phyloP scores from a whole-genome alignment of 176 grass and related monocot species.

The Poa annua region DNA sequence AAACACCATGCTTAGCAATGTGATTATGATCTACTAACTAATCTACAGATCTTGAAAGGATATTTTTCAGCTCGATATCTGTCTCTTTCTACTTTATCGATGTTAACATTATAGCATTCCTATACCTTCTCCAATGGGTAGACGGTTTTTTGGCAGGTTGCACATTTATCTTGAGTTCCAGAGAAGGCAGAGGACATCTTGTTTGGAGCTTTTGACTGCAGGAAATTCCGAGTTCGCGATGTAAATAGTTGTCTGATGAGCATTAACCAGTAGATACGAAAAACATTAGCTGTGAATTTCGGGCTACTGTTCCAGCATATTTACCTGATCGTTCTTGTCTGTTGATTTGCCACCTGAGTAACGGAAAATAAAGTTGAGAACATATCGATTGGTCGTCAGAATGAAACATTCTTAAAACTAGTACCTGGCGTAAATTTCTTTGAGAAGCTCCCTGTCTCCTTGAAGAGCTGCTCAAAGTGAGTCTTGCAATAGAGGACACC shows the following conservation, averaged over 20 bases:
- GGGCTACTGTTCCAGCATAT: background rate
- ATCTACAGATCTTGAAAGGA: background rate
- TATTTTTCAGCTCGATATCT: background rate
- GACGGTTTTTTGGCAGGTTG: slow-evolving; percentile 89
- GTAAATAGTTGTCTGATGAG: background rate
- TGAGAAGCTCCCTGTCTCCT: slow-evolving; percentile 85
- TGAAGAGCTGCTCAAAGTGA: slow-evolving; percentile 98
- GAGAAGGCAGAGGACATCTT: slow-evolving; percentile 80
- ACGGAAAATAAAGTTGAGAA: slow-evolving; percentile 18
- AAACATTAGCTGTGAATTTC: background rate
- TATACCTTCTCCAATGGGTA: slow-evolving; percentile 94
- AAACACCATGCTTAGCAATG: background rate
- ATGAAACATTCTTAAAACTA: background rate
- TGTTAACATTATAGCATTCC: background rate
- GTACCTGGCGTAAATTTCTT: slow-evolving; percentile 72
- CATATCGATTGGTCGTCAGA: background rate
- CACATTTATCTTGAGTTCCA: slow-evolving; percentile 93
- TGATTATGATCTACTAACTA: background rate
- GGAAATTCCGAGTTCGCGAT: background rate
- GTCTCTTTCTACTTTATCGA: background rate
- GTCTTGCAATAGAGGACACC: slow-evolving; percentile 96
- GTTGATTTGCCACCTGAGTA: slow-evolving; percentile 54
- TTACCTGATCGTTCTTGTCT: slow-evolving; percentile 72
- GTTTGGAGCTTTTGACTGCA: slow-evolving; percentile 78
- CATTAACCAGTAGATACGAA: background rate